Conservation (phyloP, 805 yeast species). For the Yueomyces sp. region DNA sequence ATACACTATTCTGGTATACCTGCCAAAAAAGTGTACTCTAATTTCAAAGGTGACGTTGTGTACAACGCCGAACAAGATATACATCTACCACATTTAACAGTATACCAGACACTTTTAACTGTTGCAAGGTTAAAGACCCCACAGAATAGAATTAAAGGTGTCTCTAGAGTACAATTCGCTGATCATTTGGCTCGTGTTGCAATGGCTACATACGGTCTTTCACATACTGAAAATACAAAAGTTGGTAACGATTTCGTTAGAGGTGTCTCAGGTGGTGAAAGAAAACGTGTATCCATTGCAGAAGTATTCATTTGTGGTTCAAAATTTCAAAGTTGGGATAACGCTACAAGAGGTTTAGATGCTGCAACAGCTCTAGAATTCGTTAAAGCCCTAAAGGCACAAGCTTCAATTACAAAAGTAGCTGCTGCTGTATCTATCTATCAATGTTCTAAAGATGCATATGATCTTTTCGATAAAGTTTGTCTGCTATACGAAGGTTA, state of each 20-base stretch:
- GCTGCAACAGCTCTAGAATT: conserved; percentile 74
- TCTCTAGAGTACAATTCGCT: conserved; percentile 36
- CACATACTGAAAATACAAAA: conserved; percentile 47
- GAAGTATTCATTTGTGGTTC: conserved; percentile 61
- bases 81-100: conserved; percentile 51
- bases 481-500: conserved; percentile 44
- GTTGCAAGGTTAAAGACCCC: conserved; percentile 48
- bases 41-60: conserved; percentile 48
- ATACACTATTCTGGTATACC: conserved; percentile 39
- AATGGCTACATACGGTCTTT: conserved; percentile 38
- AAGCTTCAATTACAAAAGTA: conserved; percentile 39
- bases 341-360: conserved; percentile 78
- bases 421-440: conserved; percentile 57
- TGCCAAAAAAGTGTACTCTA: conserved; percentile 30
- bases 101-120: conserved; percentile 43
- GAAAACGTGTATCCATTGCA: conserved; percentile 74
- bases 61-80: conserved; percentile 52
- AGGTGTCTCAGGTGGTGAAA: conserved; percentile 78
- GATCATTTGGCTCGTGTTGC: conserved; percentile 35
- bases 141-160: conserved; percentile 38
- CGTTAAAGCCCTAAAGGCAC: conserved; percentile 48
- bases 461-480: neutral
- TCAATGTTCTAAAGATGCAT: conserved; percentile 30
- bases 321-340: conserved; percentile 59
- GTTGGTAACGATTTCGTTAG: conserved; percentile 55